These are phyloP conservation scores for Sextonia rubra DNA, from an alignment of 164 flowering plant genomes.

Conservation along the genomic window DNA sequence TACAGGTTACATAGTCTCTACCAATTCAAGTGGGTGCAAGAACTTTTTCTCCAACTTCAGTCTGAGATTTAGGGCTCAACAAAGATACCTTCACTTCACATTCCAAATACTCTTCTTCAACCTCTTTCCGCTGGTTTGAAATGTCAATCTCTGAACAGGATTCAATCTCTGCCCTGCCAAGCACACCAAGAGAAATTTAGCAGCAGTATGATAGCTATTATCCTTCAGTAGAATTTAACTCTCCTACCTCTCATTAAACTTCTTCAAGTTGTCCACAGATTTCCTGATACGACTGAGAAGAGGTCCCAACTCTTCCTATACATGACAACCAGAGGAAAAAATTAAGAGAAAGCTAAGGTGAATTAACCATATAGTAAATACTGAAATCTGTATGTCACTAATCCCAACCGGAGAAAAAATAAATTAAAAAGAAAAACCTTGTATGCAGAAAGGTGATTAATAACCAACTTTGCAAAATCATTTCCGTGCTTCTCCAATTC, in stretches of 20 bases:
- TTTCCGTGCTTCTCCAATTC: conserved; percentile 72
- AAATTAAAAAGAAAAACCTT: conserved; percentile 28
- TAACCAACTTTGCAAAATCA: conserved; percentile 57
- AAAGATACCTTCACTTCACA: conserved; percentile 75
- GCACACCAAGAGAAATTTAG: background rate
- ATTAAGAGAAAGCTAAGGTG: background rate
- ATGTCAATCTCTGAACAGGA: conserved; percentile 35
- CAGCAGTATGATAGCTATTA: background rate
- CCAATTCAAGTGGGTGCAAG: background rate
- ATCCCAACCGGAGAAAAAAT: background rate
- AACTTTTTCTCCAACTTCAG: background rate
- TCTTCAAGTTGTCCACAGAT: conserved; percentile 71
- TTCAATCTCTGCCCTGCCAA: conserved; percentile 37
- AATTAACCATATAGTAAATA: background rate
- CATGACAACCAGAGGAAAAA: conserved; percentile 1
- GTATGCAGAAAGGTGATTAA: conserved; percentile 55
- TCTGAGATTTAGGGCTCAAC: background rate
- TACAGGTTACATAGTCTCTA: background rate
- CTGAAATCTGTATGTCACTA: background rate
- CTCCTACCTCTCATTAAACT: conserved; percentile 56
- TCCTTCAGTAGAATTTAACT: background rate
- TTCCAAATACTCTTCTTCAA: conserved; percentile 79
- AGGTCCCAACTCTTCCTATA: conserved; percentile 71
- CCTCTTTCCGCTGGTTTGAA: conserved; percentile 54
- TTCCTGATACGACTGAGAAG: conserved; percentile 48